Evolutionary conservation across 2,329 filamentous ascomycete species (phyloP).

Genomic region (Calcarisporium arbuscula): DNA sequence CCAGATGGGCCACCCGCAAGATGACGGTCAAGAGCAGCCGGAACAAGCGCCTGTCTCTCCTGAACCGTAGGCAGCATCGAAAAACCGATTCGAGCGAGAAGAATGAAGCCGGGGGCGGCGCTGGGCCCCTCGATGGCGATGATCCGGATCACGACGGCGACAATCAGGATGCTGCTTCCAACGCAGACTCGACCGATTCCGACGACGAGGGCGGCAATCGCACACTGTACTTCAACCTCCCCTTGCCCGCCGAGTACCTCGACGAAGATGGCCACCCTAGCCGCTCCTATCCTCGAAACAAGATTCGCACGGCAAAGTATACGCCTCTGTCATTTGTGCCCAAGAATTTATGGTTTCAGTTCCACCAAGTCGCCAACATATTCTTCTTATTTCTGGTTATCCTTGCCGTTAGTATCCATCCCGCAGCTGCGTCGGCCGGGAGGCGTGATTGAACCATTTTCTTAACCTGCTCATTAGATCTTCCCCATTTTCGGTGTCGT

Average conservation of each 20-base stretch:
- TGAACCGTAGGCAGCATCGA: slow-evolving; percentile 67
- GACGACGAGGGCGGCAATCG: slow-evolving; percentile 39
- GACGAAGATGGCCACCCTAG: slow-evolving; percentile 75
- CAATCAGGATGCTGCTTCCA: slow-evolving; percentile 25
- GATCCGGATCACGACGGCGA: slow-evolving; percentile 19
- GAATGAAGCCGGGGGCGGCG: slow-evolving; percentile 40
- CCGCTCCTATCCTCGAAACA: slow-evolving; percentile 75
- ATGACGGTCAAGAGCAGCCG: slow-evolving; percentile 67
- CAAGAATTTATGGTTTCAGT: slow-evolving; percentile 96
- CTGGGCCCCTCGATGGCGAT: slow-evolving; percentile 20
- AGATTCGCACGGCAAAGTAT: slow-evolving; percentile 97
- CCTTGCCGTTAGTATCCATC: slow-evolving; percentile 63
- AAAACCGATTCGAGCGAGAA: slow-evolving; percentile 60
- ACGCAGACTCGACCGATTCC: slow-evolving; percentile 30
- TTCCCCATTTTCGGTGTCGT: slow-evolving; percentile 92
- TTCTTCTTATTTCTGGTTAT: slow-evolving; percentile 98
- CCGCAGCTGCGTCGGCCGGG: no score
- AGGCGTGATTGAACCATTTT: no score
- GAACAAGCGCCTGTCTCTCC: slow-evolving; percentile 75
- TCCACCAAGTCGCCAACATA: slow-evolving; percentile 96
- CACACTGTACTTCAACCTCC: slow-evolving; percentile 78
- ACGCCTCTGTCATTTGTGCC: slow-evolving; percentile 91
- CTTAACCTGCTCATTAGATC: slow-evolving; percentile 51
- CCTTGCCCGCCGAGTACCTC: slow-evolving; percentile 65
- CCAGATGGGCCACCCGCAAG: slow-evolving; percentile 95